These are phyloP conservation scores for Vanrija sp. DNA, from an alignment of 1,284 basidiomycete species.

Conservation along the genomic window DNA sequence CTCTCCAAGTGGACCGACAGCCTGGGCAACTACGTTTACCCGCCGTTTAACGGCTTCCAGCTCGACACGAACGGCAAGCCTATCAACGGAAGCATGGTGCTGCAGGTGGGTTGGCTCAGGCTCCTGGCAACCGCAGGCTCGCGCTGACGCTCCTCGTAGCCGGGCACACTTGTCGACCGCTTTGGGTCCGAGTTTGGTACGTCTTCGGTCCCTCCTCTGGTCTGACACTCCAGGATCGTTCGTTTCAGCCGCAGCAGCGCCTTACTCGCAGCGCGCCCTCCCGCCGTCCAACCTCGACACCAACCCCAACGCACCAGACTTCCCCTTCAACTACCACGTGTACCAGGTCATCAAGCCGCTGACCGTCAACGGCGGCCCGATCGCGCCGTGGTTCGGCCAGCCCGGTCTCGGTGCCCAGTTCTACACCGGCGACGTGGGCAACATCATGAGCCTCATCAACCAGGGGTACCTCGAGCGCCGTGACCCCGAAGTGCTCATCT, in stretches of 20 bases:
- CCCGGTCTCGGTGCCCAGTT: slow-evolving; percentile 1
- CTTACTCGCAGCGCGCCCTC: background rate
- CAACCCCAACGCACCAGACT: background rate
- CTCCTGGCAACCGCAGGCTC: background rate
- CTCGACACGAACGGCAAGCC: slow-evolving; percentile 1
- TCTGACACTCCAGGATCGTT: background rate
- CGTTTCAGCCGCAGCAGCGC: background rate
- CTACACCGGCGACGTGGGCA: background rate
- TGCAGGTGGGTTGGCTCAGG: background rate
- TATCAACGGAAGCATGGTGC: background rate
- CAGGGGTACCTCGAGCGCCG: slow-evolving; percentile 1
- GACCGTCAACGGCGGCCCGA: background rate
- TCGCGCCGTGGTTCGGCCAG: slow-evolving; percentile 2
- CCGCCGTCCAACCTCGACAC: slow-evolving; percentile 2
- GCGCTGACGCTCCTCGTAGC: background rate
- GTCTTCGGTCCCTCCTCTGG: background rate
- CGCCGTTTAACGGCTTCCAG: slow-evolving; percentile 1
- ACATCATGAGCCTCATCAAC: background rate
- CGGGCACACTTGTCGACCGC: background rate
- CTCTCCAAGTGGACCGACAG: slow-evolving; percentile 2
- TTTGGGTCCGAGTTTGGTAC: background rate
- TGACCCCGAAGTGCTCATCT: background rate
- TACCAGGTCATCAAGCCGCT: background rate
- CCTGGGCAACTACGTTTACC: background rate
- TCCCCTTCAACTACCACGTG: slow-evolving; percentile 1